Conservation (phyloP, 371 early-diverging fungal species). For the Saksenaea oblongispora region DNA sequence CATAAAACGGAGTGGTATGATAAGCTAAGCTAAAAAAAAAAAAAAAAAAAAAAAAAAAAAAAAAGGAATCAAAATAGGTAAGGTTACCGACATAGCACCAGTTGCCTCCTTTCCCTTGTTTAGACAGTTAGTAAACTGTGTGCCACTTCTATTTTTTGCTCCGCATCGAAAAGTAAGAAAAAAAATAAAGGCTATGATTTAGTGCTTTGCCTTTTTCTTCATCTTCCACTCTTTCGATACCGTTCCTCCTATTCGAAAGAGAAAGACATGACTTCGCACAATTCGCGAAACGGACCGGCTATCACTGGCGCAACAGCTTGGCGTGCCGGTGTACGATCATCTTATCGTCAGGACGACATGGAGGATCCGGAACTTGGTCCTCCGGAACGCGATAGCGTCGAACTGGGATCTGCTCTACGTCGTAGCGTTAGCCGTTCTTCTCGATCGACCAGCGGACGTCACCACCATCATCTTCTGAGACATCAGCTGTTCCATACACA, state of each 20-base stretch:
- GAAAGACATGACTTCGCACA: background rate
- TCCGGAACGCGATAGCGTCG: background rate
- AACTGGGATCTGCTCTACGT: background rate
- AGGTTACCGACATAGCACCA: background rate
- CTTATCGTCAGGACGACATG: background rate
- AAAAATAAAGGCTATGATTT: background rate
- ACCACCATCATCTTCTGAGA: background rate
- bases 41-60: background rate
- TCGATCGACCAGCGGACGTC: background rate
- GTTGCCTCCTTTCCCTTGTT: background rate
- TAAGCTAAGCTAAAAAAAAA: background rate
- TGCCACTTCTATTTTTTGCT: background rate
- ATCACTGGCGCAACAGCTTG: background rate
- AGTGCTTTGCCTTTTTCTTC: background rate
- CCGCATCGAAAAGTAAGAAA: conserved; percentile 4
- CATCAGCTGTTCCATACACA: background rate
- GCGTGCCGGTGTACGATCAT: background rate
- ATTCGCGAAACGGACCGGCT: background rate
- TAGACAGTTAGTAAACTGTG: background rate
- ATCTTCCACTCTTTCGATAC: background rate
- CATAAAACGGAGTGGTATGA: too few relatives aligned
- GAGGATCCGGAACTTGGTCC: background rate
- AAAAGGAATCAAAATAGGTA: background rate
- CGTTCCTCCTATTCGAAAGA: background rate
- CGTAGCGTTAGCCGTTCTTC: conserved; percentile 1